phyloP scores from a whole-genome alignment of 768 basidiomycete species.

The Dendrothele bispora region DNA sequence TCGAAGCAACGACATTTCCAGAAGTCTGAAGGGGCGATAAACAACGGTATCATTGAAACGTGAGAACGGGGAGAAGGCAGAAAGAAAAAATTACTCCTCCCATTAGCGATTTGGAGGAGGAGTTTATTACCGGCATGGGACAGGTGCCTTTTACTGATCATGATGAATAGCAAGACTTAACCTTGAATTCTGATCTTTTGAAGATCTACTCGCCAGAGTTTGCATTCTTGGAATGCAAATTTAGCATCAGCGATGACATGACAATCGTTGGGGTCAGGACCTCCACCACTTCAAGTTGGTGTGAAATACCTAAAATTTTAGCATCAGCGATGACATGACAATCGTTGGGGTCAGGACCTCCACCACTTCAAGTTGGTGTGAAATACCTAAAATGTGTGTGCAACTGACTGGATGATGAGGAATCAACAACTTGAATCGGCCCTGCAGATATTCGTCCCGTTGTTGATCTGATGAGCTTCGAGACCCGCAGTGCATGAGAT shows the following conservation, averaged over 20 bases:
- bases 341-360: constrained; percentile 30
- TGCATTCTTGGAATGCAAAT: constrained; percentile 29
- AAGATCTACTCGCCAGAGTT: constrained; percentile 23
- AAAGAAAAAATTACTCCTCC: background rate
- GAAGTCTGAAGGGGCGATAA: background rate
- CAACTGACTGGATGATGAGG: too few relatives aligned
- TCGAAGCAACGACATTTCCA: constrained; percentile 13
- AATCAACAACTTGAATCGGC: too few relatives aligned
- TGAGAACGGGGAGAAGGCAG: too few relatives aligned
- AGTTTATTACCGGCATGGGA: background rate
- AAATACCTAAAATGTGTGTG: too few relatives aligned
- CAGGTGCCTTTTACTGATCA: too few relatives aligned
- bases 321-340: constrained; percentile 31
- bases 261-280: constrained; percentile 30
- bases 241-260: constrained; percentile 29
- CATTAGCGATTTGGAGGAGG: background rate
- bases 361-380: constrained; percentile 24
- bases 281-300: constrained; percentile 26
- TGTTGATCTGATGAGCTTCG: too few relatives aligned
- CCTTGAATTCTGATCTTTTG: too few relatives aligned
- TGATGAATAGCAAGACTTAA: too few relatives aligned
- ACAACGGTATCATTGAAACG: background rate
- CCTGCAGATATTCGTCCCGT: too few relatives aligned
- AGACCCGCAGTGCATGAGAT: too few relatives aligned
- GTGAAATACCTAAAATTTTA: too few relatives aligned